These are phyloP conservation scores for Pascua guehoae DNA, from an alignment of 1,284 basidiomycete species.

Conservation along the genomic window DNA sequence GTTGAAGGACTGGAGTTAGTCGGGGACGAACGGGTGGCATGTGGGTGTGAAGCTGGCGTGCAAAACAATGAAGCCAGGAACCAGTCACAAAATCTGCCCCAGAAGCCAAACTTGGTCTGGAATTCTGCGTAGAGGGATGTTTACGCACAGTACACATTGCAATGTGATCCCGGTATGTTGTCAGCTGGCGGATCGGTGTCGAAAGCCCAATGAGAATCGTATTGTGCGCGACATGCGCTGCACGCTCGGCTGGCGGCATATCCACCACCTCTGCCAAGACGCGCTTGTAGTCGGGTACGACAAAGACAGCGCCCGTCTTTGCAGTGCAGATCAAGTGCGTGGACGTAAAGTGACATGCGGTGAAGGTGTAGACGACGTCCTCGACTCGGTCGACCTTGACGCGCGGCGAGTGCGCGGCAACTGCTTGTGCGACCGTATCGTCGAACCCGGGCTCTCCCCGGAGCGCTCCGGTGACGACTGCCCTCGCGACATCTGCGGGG, in stretches of 20 bases:
- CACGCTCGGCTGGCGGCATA: constrained; percentile 9
- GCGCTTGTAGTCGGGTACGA: constrained; percentile 29
- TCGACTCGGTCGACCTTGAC: constrained; percentile 4
- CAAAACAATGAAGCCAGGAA: too few relatives aligned
- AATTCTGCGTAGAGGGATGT: neutral
- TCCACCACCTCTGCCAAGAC: constrained; percentile 13
- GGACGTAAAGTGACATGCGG: constrained; percentile 34
- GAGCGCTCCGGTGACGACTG: neutral
- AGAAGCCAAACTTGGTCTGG: too few relatives aligned
- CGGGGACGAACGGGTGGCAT: neutral
- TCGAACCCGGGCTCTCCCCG: constrained; percentile 1
- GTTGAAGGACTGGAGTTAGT: constrained; percentile 15
- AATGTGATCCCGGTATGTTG: constrained; percentile 30
- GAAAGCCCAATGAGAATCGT: constrained; percentile 22
- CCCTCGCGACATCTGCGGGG: constrained; percentile 9
- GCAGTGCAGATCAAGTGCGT: constrained; percentile 32
- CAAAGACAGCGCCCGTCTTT: constrained; percentile 19
- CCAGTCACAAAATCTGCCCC: too few relatives aligned
- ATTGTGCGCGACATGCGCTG: constrained; percentile 11
- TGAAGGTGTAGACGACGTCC: constrained; percentile 18
- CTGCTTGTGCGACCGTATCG: constrained; percentile 3
- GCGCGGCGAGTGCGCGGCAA: constrained; percentile 5
- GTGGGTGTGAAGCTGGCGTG: too few relatives aligned
- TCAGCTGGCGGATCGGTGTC: constrained; percentile 20
- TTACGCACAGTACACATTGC: constrained; percentile 24